Evolutionary conservation across 495 filamentous ascomycete species (phyloP).

Genomic region (Penicillium ochrochloron): DNA sequence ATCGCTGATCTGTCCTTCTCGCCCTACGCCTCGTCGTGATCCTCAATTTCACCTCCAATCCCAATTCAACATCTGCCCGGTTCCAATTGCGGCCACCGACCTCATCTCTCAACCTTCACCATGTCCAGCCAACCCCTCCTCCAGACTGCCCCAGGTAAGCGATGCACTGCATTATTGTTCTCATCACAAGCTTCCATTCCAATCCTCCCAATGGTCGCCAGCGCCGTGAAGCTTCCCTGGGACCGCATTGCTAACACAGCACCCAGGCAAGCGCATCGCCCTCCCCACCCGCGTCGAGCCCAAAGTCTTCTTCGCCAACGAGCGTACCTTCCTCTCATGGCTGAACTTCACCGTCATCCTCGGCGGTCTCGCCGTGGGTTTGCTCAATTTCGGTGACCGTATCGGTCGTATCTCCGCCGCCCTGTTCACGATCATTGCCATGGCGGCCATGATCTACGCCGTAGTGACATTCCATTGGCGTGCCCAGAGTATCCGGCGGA

Average conservation of each 20-base stretch:
- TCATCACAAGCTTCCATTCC: not conserved
- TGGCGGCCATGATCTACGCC: slow-evolving; percentile 95
- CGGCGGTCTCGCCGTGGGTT: slow-evolving; percentile 90
- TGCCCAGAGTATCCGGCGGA: slow-evolving; percentile 85
- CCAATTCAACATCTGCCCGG: slow-evolving; percentile 1
- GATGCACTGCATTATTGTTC: not conserved
- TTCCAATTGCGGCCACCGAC: not conserved
- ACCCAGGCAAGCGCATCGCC: slow-evolving; percentile 91
- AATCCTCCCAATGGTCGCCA: not conserved
- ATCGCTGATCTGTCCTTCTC: not conserved
- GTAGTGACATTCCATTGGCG: slow-evolving; percentile 96
- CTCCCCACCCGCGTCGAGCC: slow-evolving; percentile 97
- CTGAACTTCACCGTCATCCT: slow-evolving; percentile 99
- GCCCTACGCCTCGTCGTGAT: not conserved
- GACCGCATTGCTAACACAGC: slow-evolving; percentile 7
- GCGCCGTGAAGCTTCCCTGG: not conserved
- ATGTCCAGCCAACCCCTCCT: slow-evolving; percentile 99
- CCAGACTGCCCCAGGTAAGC: slow-evolving; percentile 73
- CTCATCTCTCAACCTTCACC: slow-evolving; percentile 1
- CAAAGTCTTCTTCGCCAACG: slow-evolving; percentile 99
- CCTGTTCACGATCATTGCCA: slow-evolving; percentile 91
- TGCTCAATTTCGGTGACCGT: slow-evolving; percentile 96
- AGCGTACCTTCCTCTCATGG: slow-evolving; percentile 98
- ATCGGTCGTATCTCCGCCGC: slow-evolving; percentile 90
- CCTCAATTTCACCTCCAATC: not conserved